Base-by-base conservation (phyloP, 83 land plant genomes). In the Picea engelmannii region DNA sequence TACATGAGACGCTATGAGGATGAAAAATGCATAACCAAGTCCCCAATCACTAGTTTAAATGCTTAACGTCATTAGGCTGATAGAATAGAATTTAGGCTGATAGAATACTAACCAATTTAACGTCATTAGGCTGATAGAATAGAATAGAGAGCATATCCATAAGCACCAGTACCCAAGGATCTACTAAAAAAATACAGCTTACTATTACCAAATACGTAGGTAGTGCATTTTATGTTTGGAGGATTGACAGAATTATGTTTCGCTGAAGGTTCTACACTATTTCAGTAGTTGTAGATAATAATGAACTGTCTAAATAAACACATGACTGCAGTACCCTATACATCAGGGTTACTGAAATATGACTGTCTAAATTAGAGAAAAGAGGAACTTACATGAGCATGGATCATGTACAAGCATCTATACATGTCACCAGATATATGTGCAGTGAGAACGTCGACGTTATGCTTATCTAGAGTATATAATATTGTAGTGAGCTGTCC, bases 401-500 rank as follows among this genome's bases (percentile, higher is more conserved):
- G 94, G 63, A 92, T 83, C 89, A 92, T 88, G 83, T 44, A 86
- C 83, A 88, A 82, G 81, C 70, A 25, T 49, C 85, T 85, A 62
- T 38, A 64, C 13, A 15, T 17, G 62, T 88, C 86, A 1, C 89
- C 86, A 1, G 86, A 85, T 18, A 92, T 78, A 21, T 88, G 85
- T 23, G 89, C 89, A 23, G 91, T 84, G 4, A 90, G 76, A 66
- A 90, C 85, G 76, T 88, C 85, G 1, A 90, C 76, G 13, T 81
- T 87, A 25, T 88, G 80, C 88, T 92, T 90, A 80, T 92, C 92
- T 78, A 92, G 47, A 3, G 90, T 84, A 62, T 63, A 87, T 66
- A 86, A 82, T 25, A 90, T 81, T 23, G 84, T 58, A 18, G 88
- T 64, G 16, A 90, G 75, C 21, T 88, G 78, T 5, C 91, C 88